Percentiles rank a stretch among this genome's conserved stretches.
Evolutionary conservation across 768 basidiomycete genomes (phyloP).

Genomic region (Amanita thiersii): DNA sequence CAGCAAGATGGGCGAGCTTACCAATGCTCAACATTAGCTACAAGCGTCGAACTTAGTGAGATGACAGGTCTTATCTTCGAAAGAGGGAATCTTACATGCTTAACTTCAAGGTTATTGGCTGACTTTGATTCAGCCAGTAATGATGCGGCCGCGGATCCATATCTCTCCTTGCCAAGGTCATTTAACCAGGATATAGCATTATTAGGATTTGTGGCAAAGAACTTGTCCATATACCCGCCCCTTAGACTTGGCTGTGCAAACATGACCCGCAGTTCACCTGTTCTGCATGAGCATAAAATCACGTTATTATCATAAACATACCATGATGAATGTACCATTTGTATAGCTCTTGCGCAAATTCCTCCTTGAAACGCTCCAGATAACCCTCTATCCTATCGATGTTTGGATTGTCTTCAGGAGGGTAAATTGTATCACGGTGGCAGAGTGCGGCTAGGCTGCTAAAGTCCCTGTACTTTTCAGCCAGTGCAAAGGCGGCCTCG

Average conservation of each 20-base stretch:
- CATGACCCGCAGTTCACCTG: slow-evolving; percentile 76
- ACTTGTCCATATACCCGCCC: slow-evolving; percentile 56
- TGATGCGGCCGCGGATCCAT: slow-evolving; percentile 53
- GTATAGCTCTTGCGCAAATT: slow-evolving; percentile 85
- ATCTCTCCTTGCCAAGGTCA: slow-evolving; percentile 64
- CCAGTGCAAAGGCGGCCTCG: slow-evolving; percentile 69
- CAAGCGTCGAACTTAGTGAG: neutral
- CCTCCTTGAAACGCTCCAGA: slow-evolving; percentile 70
- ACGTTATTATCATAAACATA: slow-evolving; percentile 19
- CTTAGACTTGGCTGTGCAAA: slow-evolving; percentile 69
- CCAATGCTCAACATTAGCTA: slow-evolving; percentile 90
- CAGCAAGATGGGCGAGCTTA: slow-evolving; percentile 77
- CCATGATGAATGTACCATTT: slow-evolving; percentile 91
- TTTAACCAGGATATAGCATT: slow-evolving; percentile 81
- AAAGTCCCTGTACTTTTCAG: slow-evolving; percentile 85
- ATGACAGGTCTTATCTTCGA: neutral
- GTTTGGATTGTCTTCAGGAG: slow-evolving; percentile 58
- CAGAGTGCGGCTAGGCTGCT: slow-evolving; percentile 79
- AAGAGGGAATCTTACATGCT: slow-evolving; percentile 54
- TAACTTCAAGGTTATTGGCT: slow-evolving; percentile 53
- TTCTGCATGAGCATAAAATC: slow-evolving; percentile 2
- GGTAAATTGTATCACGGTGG: slow-evolving; percentile 56
- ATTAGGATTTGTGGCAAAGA: slow-evolving; percentile 55
- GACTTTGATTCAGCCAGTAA: slow-evolving; percentile 54
- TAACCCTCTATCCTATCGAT: slow-evolving; percentile 57